Evolutionary conservation across 257 asterid species (phyloP), one percentile per base, ranked within the genome.

Genomic region (Ilex aquifolium): DNA sequence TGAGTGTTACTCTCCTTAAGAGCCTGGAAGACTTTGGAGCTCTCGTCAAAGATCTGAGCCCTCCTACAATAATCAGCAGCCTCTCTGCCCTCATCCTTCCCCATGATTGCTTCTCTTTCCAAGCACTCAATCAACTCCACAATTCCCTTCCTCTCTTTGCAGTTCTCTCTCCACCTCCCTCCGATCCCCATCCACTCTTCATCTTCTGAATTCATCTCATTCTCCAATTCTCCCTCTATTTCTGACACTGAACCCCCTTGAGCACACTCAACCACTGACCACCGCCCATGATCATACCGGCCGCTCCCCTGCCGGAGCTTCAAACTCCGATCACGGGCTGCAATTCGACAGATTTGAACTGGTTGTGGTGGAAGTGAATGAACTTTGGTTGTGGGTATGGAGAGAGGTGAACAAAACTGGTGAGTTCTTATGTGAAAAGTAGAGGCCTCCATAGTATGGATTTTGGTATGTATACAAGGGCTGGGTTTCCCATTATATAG

Each of bases 61-160:
- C 98, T 84, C 10, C 92, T 77, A 55, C 74, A 77, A 69, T 91
- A 91, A 80, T 91, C 98, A 50, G n/a, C 70, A 7, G 96, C 79
- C 50, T 85, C 82, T 61, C 74, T 88, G 0, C 98, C 98, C 4
- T 80, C 69, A 68, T 91, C 95, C 5, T 84, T 95, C 30, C 96
- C 95, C 95, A 88, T 86, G 8, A 91, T 86, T 29, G 95, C 98
- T 73, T 91, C 96, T 69, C 66, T 84, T 67, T 91, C 95, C 74
- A 91, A 69, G 70, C 95, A 82, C 79, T 88, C 98, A 69, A 88
- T 60, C 74, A 78, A 9, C 77, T 83, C 96, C 2, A 68, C 87
- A 1, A 84, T 50, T 42, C 84, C 91, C 10, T 61, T 78, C 13
- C 10, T 46, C 49, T 62, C 91, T 31, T 61, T 44, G 72, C 91